Percentiles rank a stretch among this genome's conserved stretches.
phyloP scores from a whole-genome alignment of 306 rosid genomes.

The Quercus suber region DNA sequence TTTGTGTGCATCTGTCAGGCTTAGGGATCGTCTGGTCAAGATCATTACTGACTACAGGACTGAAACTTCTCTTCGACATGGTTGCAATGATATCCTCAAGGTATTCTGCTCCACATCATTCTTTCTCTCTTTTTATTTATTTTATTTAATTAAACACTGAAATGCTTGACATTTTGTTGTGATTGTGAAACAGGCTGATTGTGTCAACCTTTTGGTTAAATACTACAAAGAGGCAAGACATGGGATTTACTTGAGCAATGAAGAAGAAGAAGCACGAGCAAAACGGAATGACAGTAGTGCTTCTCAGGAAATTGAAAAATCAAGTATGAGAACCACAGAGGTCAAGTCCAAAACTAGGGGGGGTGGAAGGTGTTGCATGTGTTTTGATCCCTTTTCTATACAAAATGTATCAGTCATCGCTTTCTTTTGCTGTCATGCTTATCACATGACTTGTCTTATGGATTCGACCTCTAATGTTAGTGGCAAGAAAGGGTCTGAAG shows the following conservation, averaged over 20 bases:
- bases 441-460: slow-evolving; percentile 64
- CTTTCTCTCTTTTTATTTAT: background rate
- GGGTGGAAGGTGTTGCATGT: slow-evolving; percentile 96
- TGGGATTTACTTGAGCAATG: slow-evolving; percentile 73
- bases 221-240: slow-evolving; percentile 90
- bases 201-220: slow-evolving; percentile 79
- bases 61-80: slow-evolving; percentile 94
- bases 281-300: slow-evolving; percentile 49
- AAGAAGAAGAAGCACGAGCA: slow-evolving; percentile 61
- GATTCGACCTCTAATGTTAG: slow-evolving; percentile 58
- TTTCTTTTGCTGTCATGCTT: slow-evolving; percentile 75
- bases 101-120: slow-evolving; percentile 28
- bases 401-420: slow-evolving; percentile 72
- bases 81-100: slow-evolving; percentile 96
- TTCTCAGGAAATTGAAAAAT: slow-evolving; percentile 53
- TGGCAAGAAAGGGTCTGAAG: slow-evolving; percentile 29
- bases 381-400: slow-evolving; percentile 87
- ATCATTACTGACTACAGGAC: slow-evolving; percentile 94
- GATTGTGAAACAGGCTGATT: slow-evolving; percentile 66
- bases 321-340: slow-evolving; percentile 42
- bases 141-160: slow-evolving; percentile 5
- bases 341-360: no score
- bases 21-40: slow-evolving; percentile 92
- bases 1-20: slow-evolving; percentile 50
- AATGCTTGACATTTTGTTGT: slow-evolving; percentile 25